Evolutionary conservation across 2,329 filamentous ascomycete species (phyloP).

Genomic region (Diplocarpon mali): DNA sequence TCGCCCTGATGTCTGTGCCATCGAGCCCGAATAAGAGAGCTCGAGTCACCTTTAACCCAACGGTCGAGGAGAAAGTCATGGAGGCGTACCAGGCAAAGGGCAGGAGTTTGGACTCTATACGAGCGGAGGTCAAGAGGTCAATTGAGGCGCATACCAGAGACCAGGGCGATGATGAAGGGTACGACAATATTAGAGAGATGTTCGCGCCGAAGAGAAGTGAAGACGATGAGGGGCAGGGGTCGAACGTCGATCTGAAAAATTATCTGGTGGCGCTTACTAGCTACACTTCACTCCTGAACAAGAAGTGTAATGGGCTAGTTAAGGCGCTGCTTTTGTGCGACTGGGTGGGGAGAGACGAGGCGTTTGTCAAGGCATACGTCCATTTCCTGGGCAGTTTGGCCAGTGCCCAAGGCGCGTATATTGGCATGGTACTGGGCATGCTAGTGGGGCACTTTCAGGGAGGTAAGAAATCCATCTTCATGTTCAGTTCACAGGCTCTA

Average conservation of each 20-base stretch:
- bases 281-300: slow-evolving; percentile 48
- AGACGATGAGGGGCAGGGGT: slow-evolving; percentile 19
- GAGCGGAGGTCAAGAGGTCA: slow-evolving; percentile 26
- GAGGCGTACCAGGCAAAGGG: slow-evolving; percentile 19
- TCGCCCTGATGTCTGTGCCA: slow-evolving; percentile 16
- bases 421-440: slow-evolving; percentile 65
- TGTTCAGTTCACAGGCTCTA: slow-evolving; percentile 29
- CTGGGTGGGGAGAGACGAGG: slow-evolving; percentile 54
- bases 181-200: slow-evolving; percentile 48
- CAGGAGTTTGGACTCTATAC: slow-evolving; percentile 19
- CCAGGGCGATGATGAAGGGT: slow-evolving; percentile 45
- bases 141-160: slow-evolving; percentile 42
- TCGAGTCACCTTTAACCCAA: slow-evolving; percentile 25
- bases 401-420: slow-evolving; percentile 72
- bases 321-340: slow-evolving; percentile 47
- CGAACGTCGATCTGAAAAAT: slow-evolving; percentile 36
- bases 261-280: slow-evolving; percentile 54
- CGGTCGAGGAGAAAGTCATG: slow-evolving; percentile 27
- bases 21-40: slow-evolving; percentile 22
- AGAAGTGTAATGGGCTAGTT: slow-evolving; percentile 47
- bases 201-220: slow-evolving; percentile 29
- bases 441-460: slow-evolving; percentile 67
- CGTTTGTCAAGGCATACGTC: slow-evolving; percentile 56
- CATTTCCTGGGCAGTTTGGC: slow-evolving; percentile 62
- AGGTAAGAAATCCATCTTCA: slow-evolving; percentile 27